These are phyloP conservation scores for Venturia carpophila DNA, from an alignment of 2,329 filamentous ascomycete genomes.

Conservation along the genomic window DNA sequence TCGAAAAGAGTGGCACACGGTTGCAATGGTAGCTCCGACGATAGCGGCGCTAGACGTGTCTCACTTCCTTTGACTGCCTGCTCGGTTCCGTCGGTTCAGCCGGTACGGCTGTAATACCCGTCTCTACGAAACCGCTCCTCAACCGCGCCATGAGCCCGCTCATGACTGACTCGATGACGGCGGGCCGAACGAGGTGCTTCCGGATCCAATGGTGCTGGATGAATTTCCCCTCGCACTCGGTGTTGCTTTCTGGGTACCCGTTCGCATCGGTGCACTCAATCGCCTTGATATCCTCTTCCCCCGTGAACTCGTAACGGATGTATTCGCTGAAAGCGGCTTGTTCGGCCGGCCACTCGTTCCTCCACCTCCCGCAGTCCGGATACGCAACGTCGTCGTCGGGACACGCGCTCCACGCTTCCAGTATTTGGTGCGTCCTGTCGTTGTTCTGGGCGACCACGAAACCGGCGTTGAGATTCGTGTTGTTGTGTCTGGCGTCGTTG, in stretches of 20 bases:
- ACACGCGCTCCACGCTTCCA: constrained; percentile 29
- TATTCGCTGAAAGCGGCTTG: constrained; percentile 31
- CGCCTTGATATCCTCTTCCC: constrained; percentile 18
- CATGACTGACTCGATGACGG: constrained; percentile 18
- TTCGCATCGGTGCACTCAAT: constrained; percentile 32
- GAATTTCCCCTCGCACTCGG: constrained; percentile 20
- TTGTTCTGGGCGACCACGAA: constrained; percentile 33
- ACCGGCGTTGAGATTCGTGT: constrained; percentile 34
- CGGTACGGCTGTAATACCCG: background rate
- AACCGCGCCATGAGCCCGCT: constrained; percentile 16
- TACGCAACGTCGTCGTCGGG: constrained; percentile 22
- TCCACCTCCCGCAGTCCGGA: constrained; percentile 25
- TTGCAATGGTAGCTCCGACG: no score
- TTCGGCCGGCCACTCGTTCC: constrained; percentile 27
- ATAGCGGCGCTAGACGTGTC: background rate
- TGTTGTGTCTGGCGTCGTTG: constrained; percentile 28
- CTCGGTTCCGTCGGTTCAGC: background rate
- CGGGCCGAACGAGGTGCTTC: constrained; percentile 18
- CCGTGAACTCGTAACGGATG: constrained; percentile 28
- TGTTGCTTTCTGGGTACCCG: constrained; percentile 26
- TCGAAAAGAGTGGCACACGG: background rate
- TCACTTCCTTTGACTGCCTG: background rate
- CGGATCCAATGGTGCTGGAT: constrained; percentile 20
- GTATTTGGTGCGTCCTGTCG: constrained; percentile 24
- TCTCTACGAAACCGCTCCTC: constrained; percentile 6